Base-by-base conservation (phyloP, 2,329 filamentous ascomycete species). In the Hypoxylon sp. region DNA sequence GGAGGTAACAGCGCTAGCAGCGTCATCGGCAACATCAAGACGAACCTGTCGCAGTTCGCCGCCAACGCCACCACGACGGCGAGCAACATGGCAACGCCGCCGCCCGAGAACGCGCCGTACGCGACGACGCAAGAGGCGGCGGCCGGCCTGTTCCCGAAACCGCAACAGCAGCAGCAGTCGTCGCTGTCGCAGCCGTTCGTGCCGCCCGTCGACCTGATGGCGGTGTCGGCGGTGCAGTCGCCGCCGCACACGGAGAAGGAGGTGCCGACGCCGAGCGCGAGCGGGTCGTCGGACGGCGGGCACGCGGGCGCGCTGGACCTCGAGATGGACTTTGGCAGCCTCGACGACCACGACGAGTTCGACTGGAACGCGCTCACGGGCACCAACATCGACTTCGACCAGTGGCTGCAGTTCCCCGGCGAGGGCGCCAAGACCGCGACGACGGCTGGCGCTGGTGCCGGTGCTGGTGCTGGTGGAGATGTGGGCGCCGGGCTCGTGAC, bases 401-500 rank as follows among this genome's bases (percentile, higher is more conserved):
- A 85, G 64, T 86, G 82, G 81, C 74, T 86, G 18, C 80, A 85
- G 57, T 86, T 84, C 60, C 82, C 82, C 4, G 76, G 77, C 1
- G 82, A 84, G 46, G 79, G 77, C 9, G 77, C 77, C 9, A 77
- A 74, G 56, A n/a, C n/a, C n/a, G n/a, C n/a, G n/a, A n/a, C n/a
- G n/a, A n/a, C n/a, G n/a, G n/a, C n/a, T n/a, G 73, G 37, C 7
- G 23, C 50, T 11, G 35, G 29, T 23, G n/a, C 31, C 38, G 17
- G 27, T n/a, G 40, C 31, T 15, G 52, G 42, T 21, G 10, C 29
- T 33, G 17, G 27, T 15, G 43, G 37, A 9, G 49, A 31, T 20
- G 20, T 27, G n/a, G 55, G 59, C 21, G 33, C 38, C 13, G 42
- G 42, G 18, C 29, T 61, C 21, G 58, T 62, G 27, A 56, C 61